Evolutionary conservation across 1,284 basidiomycete species (phyloP), one percentile per base, ranked within the genome.

Genomic region (Ganoderma sp.): DNA sequence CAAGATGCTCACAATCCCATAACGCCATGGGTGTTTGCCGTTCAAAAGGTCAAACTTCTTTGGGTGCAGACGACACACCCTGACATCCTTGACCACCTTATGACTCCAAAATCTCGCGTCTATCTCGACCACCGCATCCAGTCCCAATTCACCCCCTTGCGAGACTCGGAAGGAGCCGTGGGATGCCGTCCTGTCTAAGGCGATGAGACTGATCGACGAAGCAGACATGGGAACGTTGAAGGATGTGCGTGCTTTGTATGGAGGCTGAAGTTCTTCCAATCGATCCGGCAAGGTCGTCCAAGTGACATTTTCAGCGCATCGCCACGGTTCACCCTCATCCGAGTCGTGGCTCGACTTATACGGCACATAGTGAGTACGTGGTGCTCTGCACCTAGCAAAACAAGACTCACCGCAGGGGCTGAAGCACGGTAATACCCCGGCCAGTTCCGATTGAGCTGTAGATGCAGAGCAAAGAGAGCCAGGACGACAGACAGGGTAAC

Each of bases 81-180:
- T n/a, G 8, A 48, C 19, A 12, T 50, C 12, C n/a, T 22, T n/a
- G 25, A 50, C 10, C n/a, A n/a, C 12, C 9, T 50, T 9, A 1
- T 10, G 8, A 8, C 8, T 50, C 48, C 22, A 9, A 19, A 3
- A 50, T 10, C 9, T 22, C n/a, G 48, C 48, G 7, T 50, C 48
- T 25, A 50, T 50, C 22, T 25, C 48, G 12, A 25, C 22, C 48
- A 50, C 22, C n/a, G 48, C 48, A 7, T 50, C 48, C 48, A n/a
- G 22, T 25, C 48, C 48, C 48, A 9, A n/a, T 22, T 22, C 48
- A 3, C 48, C 10, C 22, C n/a, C 12, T 19, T 50, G 48, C n/a
- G 48, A 50, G 48, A 50, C 48, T 50, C n/a, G 48, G 48, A 50
- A 50, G 22, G 48, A 50, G n/a, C 48, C 48, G 22, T 50, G 25